These are phyloP conservation scores for Venturia effusa DNA, from an alignment of 2,329 filamentous ascomycete genomes.

Conservation along the genomic window DNA sequence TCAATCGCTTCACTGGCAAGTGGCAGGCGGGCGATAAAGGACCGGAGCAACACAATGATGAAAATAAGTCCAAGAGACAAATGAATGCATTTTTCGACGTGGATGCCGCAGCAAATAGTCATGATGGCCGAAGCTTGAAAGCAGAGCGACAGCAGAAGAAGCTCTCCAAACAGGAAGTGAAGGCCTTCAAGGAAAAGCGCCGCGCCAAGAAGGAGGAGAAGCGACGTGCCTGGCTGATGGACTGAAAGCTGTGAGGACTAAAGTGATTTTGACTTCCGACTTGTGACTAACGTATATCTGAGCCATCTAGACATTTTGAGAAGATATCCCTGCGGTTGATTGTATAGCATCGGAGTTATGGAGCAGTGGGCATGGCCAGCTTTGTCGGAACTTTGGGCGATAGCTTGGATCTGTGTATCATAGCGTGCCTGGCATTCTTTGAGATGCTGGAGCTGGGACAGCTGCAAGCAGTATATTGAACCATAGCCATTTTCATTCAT, in stretches of 20 bases:
- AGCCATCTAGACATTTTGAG: not conserved
- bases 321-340: not conserved
- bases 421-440: not conserved
- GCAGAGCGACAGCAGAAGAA: conserved; percentile 82
- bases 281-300: conserved; percentile 4
- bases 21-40: conserved; percentile 61
- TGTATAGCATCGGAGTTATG: conserved; percentile 1
- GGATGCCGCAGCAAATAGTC: conserved; percentile 80
- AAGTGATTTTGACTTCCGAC: conserved; percentile 2
- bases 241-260: conserved; percentile 41
- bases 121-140: conserved; percentile 83
- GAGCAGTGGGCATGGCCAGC: not conserved
- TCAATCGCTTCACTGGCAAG: conserved; percentile 82
- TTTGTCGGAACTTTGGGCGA: not conserved
- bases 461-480: not conserved
- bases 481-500: not conserved
- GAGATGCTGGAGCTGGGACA: not conserved
- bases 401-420: not conserved
- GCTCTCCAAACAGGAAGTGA: conserved; percentile 73
- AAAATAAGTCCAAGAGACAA: conserved; percentile 77
- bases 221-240: conserved; percentile 76
- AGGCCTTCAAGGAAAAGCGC: conserved; percentile 84
- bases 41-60: conserved; percentile 71
- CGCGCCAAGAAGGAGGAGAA: conserved; percentile 90
- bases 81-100: conserved; percentile 95